Conservation (phyloP, 495 filamentous ascomycete genomes). For the Aspergillus panamensis region DNA sequence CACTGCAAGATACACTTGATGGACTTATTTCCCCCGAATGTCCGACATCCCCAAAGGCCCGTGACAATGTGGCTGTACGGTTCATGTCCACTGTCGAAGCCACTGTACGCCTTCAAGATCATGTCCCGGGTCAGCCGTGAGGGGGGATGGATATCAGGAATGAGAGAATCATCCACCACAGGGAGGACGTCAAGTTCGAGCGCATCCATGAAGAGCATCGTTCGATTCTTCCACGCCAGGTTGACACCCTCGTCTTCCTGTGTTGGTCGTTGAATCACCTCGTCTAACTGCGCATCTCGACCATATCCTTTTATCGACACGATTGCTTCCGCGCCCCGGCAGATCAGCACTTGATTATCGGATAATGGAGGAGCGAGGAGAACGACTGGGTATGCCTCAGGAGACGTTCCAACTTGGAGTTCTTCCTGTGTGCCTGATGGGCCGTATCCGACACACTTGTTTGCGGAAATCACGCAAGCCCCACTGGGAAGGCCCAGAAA, state of each 20-base stretch:
- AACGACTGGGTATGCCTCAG: neutral
- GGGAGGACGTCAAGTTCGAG: constrained; percentile 6
- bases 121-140: neutral
- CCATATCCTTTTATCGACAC: constrained; percentile 1
- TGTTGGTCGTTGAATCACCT: neutral
- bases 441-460: constrained; percentile 3
- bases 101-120: constrained; percentile 4
- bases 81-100: neutral
- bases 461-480: constrained; percentile 3
- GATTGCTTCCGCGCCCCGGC: constrained; percentile 5
- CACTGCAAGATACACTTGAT: constrained; percentile 9
- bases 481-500: constrained; percentile 1
- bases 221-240: neutral
- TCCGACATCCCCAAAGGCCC: constrained; percentile 6
- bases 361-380: constrained; percentile 5
- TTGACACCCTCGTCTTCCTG: neutral
- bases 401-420: neutral
- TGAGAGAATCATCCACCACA: neutral
- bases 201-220: constrained; percentile 5
- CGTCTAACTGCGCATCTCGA: neutral
- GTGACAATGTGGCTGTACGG: constrained; percentile 2
- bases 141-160: constrained; percentile 2
- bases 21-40: constrained; percentile 2
- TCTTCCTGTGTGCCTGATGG: constrained; percentile 4
- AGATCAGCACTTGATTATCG: constrained; percentile 2